Evolutionary conservation across 1,284 basidiomycete genomes (phyloP).

Genomic region (Abortiporus biennis): DNA sequence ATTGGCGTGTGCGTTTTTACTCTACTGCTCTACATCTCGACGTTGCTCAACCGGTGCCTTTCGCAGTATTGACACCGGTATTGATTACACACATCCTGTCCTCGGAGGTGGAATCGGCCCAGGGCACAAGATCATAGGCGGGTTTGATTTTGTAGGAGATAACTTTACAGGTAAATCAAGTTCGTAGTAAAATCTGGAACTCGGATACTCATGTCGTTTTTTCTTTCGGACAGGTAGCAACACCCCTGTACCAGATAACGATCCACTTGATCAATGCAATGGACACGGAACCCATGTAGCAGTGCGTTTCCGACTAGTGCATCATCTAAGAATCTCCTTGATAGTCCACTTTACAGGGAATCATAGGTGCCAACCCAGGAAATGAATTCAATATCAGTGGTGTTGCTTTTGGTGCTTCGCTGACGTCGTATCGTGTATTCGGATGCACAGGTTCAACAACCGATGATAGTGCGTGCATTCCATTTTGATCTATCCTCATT

Average conservation of each 20-base stretch:
- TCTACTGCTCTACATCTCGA: neutral
- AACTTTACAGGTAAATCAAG: constrained; percentile 28
- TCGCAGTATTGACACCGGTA: constrained; percentile 32
- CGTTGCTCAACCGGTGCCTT: neutral
- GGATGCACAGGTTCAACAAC: constrained; percentile 39
- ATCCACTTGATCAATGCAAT: constrained; percentile 40
- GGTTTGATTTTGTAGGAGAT: constrained; percentile 48
- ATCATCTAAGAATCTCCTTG: too few species aligned
- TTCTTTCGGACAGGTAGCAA: constrained; percentile 34
- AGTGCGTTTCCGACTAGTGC: too few species aligned
- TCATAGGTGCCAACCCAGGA: constrained; percentile 52
- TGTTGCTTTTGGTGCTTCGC: constrained; percentile 40
- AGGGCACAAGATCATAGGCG: constrained; percentile 54
- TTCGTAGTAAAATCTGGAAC: too few species aligned
- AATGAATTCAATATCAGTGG: constrained; percentile 53
- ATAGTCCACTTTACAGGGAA: too few species aligned
- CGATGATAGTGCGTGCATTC: constrained; percentile 38
- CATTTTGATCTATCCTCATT: too few species aligned
- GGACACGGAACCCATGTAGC: constrained; percentile 62
- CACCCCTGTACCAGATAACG: constrained; percentile 38
- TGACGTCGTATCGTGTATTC: constrained; percentile 43
- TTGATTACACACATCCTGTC: constrained; percentile 56
- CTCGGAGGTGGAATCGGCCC: constrained; percentile 61
- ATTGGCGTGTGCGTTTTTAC: constrained; percentile 37
- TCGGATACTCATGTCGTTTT: too few species aligned